These are phyloP conservation scores for Graphium sp. DNA, from an alignment of 2,329 filamentous ascomycete genomes.

Conservation along the genomic window DNA sequence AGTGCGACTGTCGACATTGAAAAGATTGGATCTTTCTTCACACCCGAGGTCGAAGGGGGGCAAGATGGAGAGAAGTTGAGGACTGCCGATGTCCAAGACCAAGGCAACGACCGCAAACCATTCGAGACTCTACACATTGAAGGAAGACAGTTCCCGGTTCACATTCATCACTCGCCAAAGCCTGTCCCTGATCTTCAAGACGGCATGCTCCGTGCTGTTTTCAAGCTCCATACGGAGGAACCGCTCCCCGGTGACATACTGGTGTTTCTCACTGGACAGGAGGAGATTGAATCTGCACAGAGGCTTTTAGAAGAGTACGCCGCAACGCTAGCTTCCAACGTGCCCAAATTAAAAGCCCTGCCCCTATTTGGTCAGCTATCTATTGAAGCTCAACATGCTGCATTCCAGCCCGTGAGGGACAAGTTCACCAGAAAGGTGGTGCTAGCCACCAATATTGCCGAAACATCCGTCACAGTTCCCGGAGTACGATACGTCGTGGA, in stretches of 20 bases:
- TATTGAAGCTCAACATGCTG: constrained; percentile 68
- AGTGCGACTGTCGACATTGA: constrained; percentile 89
- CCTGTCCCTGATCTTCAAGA: constrained; percentile 73
- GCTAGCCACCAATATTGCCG: constrained; percentile 92
- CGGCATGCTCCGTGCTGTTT: constrained; percentile 62
- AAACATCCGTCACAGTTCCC: constrained; percentile 90
- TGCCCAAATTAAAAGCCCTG: constrained; percentile 56
- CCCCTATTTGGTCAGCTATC: constrained; percentile 85
- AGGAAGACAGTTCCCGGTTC: constrained; percentile 76
- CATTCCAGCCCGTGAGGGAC: constrained; percentile 60
- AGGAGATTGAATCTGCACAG: constrained; percentile 75
- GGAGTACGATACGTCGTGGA: constrained; percentile 87
- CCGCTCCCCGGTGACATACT: constrained; percentile 88
- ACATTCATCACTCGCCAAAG: constrained; percentile 54
- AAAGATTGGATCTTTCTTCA: constrained; percentile 61
- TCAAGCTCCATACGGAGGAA: constrained; percentile 74
- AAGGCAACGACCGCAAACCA: constrained; percentile 1
- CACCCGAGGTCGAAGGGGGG: constrained; percentile 5
- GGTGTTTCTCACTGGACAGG: constrained; percentile 82
- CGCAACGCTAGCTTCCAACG: constrained; percentile 50
- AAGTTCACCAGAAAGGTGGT: constrained; percentile 75
- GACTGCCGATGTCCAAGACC: too few relatives aligned
- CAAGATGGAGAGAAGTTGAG: constrained; percentile 3
- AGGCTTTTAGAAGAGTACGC: constrained; percentile 69
- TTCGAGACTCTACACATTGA: constrained; percentile 48